Base-by-base conservation (phyloP, 306 rosid genomes). In the Lathyrus oleraceus region DNA sequence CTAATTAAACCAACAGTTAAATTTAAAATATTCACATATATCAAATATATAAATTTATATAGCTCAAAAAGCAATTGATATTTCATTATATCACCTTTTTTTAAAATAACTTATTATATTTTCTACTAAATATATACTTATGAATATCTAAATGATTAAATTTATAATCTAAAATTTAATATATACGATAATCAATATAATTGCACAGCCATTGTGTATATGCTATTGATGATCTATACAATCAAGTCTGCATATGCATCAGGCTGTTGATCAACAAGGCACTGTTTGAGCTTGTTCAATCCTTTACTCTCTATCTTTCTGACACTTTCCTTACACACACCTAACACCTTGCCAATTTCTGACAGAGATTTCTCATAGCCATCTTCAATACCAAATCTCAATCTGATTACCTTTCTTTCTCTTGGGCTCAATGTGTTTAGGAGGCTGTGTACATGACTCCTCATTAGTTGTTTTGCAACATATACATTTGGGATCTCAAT, bases 311-410 rank as follows among this genome's bases (percentile, higher is more conserved):
- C 83, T 66, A 82, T 40, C 73, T 88, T 94, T 3, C 92, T 88
- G 52, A 90, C 90, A 79, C 96, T 85, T 75, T 93, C 97, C 76
- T 81, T 88, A 16, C 89, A 81, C 72, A 88, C 65, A 51, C 97
- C 98, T 54, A 84, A 72, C 23, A 81, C 36, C 30, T 73, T 79
- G 65, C 97, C 98, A 19, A 85, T 83, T 66, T 87, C 90, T 44
- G 73, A 59, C 51, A 87, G 74, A 4, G 97, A 82, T 67, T 80
- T 90, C 67, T 77, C 85, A 42, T 67, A 69, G 20, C 92, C 89
- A 60, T 87, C 97, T 47, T 81, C 92, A 32, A 94, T 87, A 30
- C 98, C 98, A 38, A 72, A 94, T 73, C 97, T 81, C 71, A 94
- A 83, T 84, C 88, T 85, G 64, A 94, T 83, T 65, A 87, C 86